These are phyloP conservation scores for Panicum miliaceum DNA, from an alignment of 176 grass and related monocot genomes.

Conservation along the genomic window DNA sequence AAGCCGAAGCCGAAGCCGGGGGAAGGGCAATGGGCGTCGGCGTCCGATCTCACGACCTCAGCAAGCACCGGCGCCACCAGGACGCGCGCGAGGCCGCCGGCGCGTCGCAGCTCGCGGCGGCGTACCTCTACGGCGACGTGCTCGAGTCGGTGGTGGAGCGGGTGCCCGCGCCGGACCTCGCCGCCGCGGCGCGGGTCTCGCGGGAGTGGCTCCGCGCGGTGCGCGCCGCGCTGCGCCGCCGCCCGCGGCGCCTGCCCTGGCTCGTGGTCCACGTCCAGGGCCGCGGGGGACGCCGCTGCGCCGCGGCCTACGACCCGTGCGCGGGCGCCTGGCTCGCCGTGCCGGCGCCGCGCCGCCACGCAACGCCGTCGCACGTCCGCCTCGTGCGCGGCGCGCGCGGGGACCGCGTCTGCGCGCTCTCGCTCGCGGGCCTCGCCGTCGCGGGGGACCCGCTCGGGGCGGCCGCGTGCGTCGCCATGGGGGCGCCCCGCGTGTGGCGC, in stretches of 20 bases:
- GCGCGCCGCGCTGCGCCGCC: conserved; percentile 56
- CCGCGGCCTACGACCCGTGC: conserved; percentile 59
- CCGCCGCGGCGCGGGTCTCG: conserved; percentile 66
- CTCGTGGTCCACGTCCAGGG: conserved; percentile 67
- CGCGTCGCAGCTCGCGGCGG: conserved; percentile 21
- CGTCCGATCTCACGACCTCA: not conserved
- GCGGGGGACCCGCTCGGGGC: conserved; percentile 60
- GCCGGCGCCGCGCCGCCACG: conserved; percentile 35
- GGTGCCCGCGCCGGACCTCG: conserved; percentile 63
- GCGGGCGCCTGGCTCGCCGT: conserved; percentile 59
- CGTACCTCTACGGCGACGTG: conserved; percentile 73
- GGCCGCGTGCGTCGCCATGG: conserved; percentile 36
- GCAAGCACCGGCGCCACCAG: conserved; percentile 20
- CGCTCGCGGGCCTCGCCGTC: conserved; percentile 49
- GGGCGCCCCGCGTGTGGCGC: conserved; percentile 64
- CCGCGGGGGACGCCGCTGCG: conserved; percentile 8
- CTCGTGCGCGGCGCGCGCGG: conserved; percentile 43
- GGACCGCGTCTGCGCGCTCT: conserved; percentile 54
- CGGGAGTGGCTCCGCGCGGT: conserved; percentile 75
- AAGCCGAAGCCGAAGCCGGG: too few species aligned
- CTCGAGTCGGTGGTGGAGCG: conserved; percentile 70
- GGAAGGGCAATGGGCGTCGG: conserved; percentile 21
- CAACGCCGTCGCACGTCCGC: conserved; percentile 40
- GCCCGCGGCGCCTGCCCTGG: conserved; percentile 63
- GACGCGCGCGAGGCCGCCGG: not conserved